Evolutionary conservation across 2,329 filamentous ascomycete species (phyloP).

Genomic region (Zelopaecilomyces penicillatus): DNA sequence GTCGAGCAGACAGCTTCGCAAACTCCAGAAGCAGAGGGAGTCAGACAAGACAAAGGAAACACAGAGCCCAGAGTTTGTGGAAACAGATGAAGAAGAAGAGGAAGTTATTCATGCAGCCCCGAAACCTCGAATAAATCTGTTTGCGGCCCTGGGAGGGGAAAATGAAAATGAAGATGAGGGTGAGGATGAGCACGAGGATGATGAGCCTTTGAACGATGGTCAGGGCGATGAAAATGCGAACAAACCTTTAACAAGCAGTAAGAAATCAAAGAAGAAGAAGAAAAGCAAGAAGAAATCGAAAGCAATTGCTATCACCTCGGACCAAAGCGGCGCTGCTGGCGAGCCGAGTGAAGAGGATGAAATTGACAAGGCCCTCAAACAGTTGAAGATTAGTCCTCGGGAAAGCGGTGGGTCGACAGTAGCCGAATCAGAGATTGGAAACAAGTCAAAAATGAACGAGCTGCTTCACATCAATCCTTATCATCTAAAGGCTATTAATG

Average conservation of each 20-base stretch:
- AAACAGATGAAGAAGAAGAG: slow-evolving; percentile 22
- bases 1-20: slow-evolving; percentile 45
- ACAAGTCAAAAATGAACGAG: slow-evolving; percentile 24
- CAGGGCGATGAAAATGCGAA: neutral
- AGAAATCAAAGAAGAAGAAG: slow-evolving; percentile 32
- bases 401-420: slow-evolving; percentile 3
- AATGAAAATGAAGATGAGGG: slow-evolving; percentile 33
- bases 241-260: slow-evolving; percentile 12
- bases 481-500: slow-evolving; percentile 77
- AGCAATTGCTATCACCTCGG: slow-evolving; percentile 14
- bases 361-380: slow-evolving; percentile 46
- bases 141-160: slow-evolving; percentile 42
- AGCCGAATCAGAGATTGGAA: slow-evolving; percentile 5
- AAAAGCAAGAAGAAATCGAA: slow-evolving; percentile 30
- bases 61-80: slow-evolving; percentile 14
- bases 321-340: slow-evolving; percentile 3
- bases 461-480: slow-evolving; percentile 50
- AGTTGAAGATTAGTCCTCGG: slow-evolving; percentile 32
- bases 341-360: slow-evolving; percentile 35
- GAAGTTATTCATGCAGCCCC: slow-evolving; percentile 21
- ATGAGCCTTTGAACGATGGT: slow-evolving; percentile 16
- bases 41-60: slow-evolving; percentile 20
- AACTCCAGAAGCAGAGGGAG: slow-evolving; percentile 43
- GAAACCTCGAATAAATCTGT: slow-evolving; percentile 38
- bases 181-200: slow-evolving; percentile 29